Conservation (phyloP, 2,329 filamentous ascomycete species). For the Hypoxylon sp. region DNA sequence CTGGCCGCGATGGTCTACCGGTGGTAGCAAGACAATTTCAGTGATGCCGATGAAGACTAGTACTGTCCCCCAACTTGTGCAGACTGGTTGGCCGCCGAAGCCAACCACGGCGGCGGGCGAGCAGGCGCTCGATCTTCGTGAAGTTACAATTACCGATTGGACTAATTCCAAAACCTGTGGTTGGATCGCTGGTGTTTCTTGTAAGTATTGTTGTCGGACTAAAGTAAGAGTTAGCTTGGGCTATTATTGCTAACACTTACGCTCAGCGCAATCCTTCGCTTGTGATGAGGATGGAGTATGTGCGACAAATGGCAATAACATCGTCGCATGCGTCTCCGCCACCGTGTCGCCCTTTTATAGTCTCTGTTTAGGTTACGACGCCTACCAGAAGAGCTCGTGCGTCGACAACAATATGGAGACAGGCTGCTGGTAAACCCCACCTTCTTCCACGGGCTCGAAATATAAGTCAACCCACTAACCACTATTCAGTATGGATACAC, state of each 20-base stretch:
- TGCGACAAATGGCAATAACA: conserved; percentile 54
- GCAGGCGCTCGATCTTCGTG: conserved; percentile 43
- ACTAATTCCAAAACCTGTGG: conserved; percentile 52
- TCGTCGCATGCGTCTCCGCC: conserved; percentile 56
- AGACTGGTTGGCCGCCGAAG: conserved; percentile 47
- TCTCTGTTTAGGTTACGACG: conserved; percentile 56
- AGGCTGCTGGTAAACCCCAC: conserved; percentile 57
- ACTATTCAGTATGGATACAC: conserved; percentile 27
- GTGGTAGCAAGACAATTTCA: conserved; percentile 14
- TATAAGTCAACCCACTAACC: conserved; percentile 5
- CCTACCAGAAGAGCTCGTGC: conserved; percentile 53
- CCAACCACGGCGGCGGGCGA: conserved; percentile 48
- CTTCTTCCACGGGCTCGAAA: not conserved
- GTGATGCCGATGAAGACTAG: conserved; percentile 46
- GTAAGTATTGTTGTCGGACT: conserved; percentile 45
- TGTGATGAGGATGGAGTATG: conserved; percentile 48
- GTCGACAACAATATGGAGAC: conserved; percentile 48
- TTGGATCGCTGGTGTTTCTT: conserved; percentile 49
- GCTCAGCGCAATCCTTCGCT: conserved; percentile 46
- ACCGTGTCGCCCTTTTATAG: conserved; percentile 54
- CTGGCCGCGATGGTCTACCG: conserved; percentile 49
- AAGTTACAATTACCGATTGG: conserved; percentile 45
- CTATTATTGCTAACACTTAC: conserved; percentile 18
- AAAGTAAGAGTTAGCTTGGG: not conserved
- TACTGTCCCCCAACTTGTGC: not conserved